Conservation (phyloP, 2,329 filamentous ascomycete genomes). For the Alternaria sp. region DNA sequence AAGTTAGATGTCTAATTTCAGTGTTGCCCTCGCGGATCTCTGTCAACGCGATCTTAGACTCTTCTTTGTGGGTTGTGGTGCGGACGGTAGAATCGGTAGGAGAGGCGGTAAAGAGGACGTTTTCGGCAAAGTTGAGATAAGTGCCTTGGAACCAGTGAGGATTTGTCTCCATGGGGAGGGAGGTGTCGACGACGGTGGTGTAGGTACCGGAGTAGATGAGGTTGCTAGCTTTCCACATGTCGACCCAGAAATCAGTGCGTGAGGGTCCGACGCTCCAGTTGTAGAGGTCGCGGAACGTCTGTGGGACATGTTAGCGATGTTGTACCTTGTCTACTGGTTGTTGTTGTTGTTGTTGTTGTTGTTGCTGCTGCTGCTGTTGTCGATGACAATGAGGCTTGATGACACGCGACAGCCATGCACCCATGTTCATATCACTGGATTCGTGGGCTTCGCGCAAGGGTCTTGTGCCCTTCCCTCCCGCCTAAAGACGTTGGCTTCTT, state of each 20-base stretch:
- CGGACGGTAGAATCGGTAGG: constrained; percentile 55
- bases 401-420: not conserved
- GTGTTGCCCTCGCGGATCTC: constrained; percentile 74
- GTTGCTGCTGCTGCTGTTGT: not conserved
- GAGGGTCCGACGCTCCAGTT: constrained; percentile 69
- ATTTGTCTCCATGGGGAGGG: constrained; percentile 72
- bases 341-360: not conserved
- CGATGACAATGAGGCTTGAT: not conserved
- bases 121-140: constrained; percentile 80
- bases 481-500: not conserved
- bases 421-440: not conserved
- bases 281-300: constrained; percentile 76
- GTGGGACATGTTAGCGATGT: not conserved
- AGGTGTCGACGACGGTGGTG: constrained; percentile 69
- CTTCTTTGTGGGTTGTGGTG: constrained; percentile 71
- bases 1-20: constrained; percentile 65
- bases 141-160: constrained; percentile 82
- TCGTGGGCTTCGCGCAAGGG: not conserved
- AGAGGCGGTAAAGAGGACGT: constrained; percentile 70
- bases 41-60: constrained; percentile 73
- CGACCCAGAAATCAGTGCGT: constrained; percentile 57
- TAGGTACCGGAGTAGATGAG: constrained; percentile 44
- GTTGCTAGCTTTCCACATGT: constrained; percentile 40
- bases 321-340: not conserved
- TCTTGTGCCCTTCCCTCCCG: not conserved